Evolutionary conservation across 805 yeast species (phyloP).

Genomic region (Sungouiozyma ichnusensis): DNA sequence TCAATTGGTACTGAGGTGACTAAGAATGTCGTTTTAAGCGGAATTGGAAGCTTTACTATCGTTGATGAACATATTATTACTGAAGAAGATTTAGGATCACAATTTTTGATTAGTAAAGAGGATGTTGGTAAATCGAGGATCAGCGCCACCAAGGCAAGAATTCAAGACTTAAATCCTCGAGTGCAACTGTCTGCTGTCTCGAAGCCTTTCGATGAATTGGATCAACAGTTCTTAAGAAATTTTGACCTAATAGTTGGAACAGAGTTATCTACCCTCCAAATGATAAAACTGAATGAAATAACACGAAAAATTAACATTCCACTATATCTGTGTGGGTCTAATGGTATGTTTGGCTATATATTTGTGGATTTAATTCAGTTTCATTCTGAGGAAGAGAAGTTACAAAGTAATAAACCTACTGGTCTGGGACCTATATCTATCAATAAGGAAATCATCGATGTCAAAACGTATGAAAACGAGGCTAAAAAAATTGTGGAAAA

Average conservation of each 20-base stretch:
- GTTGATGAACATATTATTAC: constrained; percentile 45
- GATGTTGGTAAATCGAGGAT: constrained; percentile 49
- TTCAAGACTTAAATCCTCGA: constrained; percentile 70
- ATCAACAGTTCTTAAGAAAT: constrained; percentile 33
- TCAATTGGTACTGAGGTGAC: constrained; percentile 74
- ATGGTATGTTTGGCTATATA: constrained; percentile 77
- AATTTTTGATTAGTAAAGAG: constrained; percentile 54
- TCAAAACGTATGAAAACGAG: constrained; percentile 30
- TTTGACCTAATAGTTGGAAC: constrained; percentile 73
- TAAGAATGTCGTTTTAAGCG: constrained; percentile 81
- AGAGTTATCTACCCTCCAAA: constrained; percentile 38
- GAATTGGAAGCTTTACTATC: constrained; percentile 69
- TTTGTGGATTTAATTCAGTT: constrained; percentile 70
- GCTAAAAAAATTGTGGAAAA: constrained; percentile 30
- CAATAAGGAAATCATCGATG: constrained; percentile 34
- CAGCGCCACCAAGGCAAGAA: constrained; percentile 42
- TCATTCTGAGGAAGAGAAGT: constrained; percentile 42
- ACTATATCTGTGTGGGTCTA: constrained; percentile 54
- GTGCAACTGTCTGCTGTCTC: constrained; percentile 47
- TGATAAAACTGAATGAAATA: constrained; percentile 39
- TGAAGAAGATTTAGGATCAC: constrained; percentile 59
- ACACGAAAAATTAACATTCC: constrained; percentile 53
- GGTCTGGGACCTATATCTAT: constrained; percentile 38
- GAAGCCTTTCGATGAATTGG: constrained; percentile 14
- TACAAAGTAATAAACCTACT: constrained; percentile 36